A percentile compares a stretch with the other conserved stretches of the same genome.
Conservation (phyloP, 2,329 filamentous ascomycete genomes). For the Trichoderma lentiforme region DNA sequence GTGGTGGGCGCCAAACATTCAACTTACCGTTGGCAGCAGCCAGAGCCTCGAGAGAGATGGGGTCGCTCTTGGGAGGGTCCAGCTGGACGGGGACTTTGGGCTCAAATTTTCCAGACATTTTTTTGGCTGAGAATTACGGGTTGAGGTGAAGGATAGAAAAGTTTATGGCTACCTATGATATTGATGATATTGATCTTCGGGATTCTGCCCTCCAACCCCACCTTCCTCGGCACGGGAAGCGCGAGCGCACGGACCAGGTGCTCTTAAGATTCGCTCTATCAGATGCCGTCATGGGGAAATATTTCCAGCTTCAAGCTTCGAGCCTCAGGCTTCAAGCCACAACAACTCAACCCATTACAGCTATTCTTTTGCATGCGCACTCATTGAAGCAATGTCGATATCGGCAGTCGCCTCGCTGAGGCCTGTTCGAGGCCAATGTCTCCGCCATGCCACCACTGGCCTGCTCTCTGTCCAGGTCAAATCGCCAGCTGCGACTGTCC, state of each 20-base stretch:
- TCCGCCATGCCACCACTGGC: slow-evolving; percentile 29
- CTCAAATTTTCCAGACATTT: slow-evolving; percentile 67
- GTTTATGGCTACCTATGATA: background rate
- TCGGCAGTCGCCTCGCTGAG: slow-evolving; percentile 34
- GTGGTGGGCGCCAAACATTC: background rate
- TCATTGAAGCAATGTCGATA: slow-evolving; percentile 30
- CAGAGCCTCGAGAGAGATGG: slow-evolving; percentile 77
- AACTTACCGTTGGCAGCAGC: slow-evolving; percentile 77
- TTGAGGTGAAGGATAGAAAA: background rate
- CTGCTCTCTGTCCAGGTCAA: slow-evolving; percentile 34
- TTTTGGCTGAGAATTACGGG: slow-evolving; percentile 11
- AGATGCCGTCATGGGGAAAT: slow-evolving; percentile 14
- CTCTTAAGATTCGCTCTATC: background rate
- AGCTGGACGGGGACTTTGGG: slow-evolving; percentile 75
- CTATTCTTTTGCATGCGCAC: background rate
- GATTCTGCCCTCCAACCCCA: background rate
- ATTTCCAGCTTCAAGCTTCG: background rate
- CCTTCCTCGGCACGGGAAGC: slow-evolving; percentile 14
- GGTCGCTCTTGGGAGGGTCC: slow-evolving; percentile 80
- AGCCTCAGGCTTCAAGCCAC: background rate
- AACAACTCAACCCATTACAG: background rate
- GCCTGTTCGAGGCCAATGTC: slow-evolving; percentile 31
- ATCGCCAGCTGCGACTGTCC: slow-evolving; percentile 28
- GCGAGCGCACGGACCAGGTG: slow-evolving; percentile 19
- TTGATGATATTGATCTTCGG: background rate